Percentiles rank a stretch among this genome's conserved stretches.
phyloP scores from a whole-genome alignment of 441 rosid genomes.

The Euphorbia schlechtendalii region DNA sequence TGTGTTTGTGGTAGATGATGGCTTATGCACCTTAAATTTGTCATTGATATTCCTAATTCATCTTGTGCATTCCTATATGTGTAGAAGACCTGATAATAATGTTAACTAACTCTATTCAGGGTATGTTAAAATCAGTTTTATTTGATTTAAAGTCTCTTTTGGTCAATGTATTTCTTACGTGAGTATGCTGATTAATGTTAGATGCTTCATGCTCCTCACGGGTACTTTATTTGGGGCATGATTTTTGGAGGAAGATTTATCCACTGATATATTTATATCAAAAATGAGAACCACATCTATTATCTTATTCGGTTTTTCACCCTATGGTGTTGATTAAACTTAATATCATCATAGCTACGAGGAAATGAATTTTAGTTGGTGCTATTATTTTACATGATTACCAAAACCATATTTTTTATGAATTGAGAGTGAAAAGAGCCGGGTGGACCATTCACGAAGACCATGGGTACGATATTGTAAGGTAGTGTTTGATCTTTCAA shows the following conservation, averaged over 20 bases:
- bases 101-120: neutral
- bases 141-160: too few species aligned
- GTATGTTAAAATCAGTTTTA: neutral
- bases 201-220: neutral
- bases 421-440: neutral
- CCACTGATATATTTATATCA: neutral
- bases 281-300: neutral
- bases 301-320: neutral
- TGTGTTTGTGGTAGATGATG: neutral
- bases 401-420: neutral
- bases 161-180: neutral
- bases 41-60: neutral
- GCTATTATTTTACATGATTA: neutral
- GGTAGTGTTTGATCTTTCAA: too few species aligned
- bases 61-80: neutral
- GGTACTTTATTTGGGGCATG: neutral
- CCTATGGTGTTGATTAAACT: constrained; percentile 2
- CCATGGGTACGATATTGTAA: too few species aligned
- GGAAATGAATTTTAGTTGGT: constrained; percentile 1
- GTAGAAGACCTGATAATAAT: neutral
- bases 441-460: too few species aligned
- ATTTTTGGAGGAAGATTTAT: neutral
- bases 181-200: neutral
- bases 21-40: neutral
- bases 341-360: neutral